Evolutionary conservation across 2,329 filamentous ascomycete species (phyloP).

Genomic region (Trichoderma koningiopsis): DNA sequence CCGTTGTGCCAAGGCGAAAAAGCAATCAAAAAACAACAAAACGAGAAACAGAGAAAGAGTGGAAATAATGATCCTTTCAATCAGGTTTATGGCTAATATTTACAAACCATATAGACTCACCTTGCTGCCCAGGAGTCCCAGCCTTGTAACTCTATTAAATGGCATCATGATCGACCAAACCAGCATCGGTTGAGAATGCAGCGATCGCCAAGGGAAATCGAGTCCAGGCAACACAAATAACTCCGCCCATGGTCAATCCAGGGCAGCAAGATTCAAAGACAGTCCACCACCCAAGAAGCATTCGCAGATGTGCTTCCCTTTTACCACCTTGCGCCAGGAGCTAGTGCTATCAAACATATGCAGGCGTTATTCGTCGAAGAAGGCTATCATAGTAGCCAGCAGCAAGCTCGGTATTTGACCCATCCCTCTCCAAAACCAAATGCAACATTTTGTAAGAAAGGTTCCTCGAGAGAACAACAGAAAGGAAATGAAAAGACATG

Average conservation of each 20-base stretch:
- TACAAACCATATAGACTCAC: slow-evolving; percentile 57
- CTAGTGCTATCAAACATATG: slow-evolving; percentile 35
- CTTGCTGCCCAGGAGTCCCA: slow-evolving; percentile 54
- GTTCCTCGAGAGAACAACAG: slow-evolving; percentile 7
- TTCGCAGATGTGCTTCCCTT: slow-evolving; percentile 34
- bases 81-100: slow-evolving; percentile 47
- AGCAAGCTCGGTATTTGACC: slow-evolving; percentile 28
- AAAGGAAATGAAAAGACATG: slow-evolving; percentile 24
- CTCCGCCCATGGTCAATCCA: slow-evolving; percentile 38
- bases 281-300: slow-evolving; percentile 27
- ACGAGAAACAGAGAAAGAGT: neutral
- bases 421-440: slow-evolving; percentile 31
- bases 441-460: slow-evolving; percentile 21
- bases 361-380: slow-evolving; percentile 39
- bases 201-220: slow-evolving; percentile 31
- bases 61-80: slow-evolving; percentile 23
- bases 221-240: slow-evolving; percentile 37
- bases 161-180: slow-evolving; percentile 27
- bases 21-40: neutral
- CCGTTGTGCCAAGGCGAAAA: neutral
- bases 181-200: slow-evolving; percentile 28
- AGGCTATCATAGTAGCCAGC: slow-evolving; percentile 34
- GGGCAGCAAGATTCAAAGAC: slow-evolving; percentile 40
- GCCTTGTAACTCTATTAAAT: slow-evolving; percentile 38
- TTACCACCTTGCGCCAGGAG: slow-evolving; percentile 38